phyloP scores from a whole-genome alignment of 2,329 filamentous ascomycete genomes.

The Mycosphaerella sp. region DNA sequence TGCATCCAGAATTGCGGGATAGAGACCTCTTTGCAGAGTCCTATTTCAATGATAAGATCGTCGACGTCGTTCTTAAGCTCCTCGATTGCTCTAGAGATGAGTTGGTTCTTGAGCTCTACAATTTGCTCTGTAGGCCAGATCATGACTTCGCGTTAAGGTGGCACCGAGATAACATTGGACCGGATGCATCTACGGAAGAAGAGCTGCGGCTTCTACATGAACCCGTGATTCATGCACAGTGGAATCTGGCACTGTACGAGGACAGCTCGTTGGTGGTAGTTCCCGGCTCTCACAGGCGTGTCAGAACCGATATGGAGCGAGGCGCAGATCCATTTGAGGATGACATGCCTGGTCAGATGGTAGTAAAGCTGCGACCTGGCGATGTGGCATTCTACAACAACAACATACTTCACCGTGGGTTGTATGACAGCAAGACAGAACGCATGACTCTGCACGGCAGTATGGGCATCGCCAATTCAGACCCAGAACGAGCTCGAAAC shows the following conservation, averaged over 20 bases:
- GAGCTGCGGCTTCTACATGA: constrained; percentile 57
- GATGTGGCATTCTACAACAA: constrained; percentile 87
- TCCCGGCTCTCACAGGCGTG: constrained; percentile 66
- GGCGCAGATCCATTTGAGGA: constrained; percentile 59
- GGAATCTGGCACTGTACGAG: constrained; percentile 74
- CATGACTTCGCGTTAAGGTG: constrained; percentile 67
- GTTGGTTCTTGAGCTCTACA: constrained; percentile 82
- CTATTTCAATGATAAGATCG: constrained; percentile 65
- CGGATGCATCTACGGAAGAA: constrained; percentile 59
- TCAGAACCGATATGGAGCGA: constrained; percentile 65
- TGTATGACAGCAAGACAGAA: constrained; percentile 55
- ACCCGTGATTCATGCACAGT: constrained; percentile 71
- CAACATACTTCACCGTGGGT: constrained; percentile 73
- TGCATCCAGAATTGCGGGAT: constrained; percentile 65
- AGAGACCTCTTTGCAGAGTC: constrained; percentile 55
- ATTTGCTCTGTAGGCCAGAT: constrained; percentile 71
- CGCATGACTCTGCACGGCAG: constrained; percentile 67
- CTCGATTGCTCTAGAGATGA: constrained; percentile 51
- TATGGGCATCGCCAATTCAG: constrained; percentile 56
- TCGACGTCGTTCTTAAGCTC: constrained; percentile 59
- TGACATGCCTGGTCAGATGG: constrained; percentile 56
- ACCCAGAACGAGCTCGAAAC: constrained; percentile 57
- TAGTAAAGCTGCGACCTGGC: constrained; percentile 62
- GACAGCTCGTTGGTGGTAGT: constrained; percentile 70
- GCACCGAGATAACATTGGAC: constrained; percentile 78